These are phyloP conservation scores for Penicillium alfredii DNA, from an alignment of 495 filamentous ascomycete species.

Conservation along the genomic window DNA sequence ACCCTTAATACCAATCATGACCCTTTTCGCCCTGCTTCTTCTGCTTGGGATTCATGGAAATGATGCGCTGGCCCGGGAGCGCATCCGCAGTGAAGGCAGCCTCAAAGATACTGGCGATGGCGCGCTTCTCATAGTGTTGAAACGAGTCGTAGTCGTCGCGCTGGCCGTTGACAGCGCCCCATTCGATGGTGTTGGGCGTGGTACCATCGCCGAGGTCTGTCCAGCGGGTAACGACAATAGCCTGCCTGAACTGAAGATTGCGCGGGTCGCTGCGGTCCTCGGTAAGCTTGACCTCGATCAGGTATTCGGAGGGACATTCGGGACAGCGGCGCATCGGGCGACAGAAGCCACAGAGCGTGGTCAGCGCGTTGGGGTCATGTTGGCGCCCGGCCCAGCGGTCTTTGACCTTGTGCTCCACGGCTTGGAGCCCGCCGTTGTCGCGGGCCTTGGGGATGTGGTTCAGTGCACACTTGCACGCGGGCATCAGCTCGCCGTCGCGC, in stretches of 20 bases:
- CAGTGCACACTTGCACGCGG: conserved; percentile 53
- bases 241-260: conserved; percentile 44
- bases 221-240: conserved; percentile 56
- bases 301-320: conserved; percentile 55
- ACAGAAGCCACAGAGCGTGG: conserved; percentile 47
- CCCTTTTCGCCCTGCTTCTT: conserved; percentile 42
- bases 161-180: conserved; percentile 44
- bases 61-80: conserved; percentile 49
- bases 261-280: conserved; percentile 37
- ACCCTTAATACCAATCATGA: conserved; percentile 44
- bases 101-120: conserved; percentile 54
- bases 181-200: conserved; percentile 38
- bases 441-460: conserved; percentile 45
- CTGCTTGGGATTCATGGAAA: conserved; percentile 49
- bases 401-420: conserved; percentile 34
- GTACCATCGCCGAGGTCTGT: conserved; percentile 51
- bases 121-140: conserved; percentile 40
- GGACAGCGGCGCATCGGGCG: conserved; percentile 52
- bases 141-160: conserved; percentile 47
- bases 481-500: conserved; percentile 53
- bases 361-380: conserved; percentile 41
- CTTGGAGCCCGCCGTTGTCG: conserved; percentile 33
- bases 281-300: conserved; percentile 49
- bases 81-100: conserved; percentile 45
- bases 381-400: conserved; percentile 28